phyloP scores from a whole-genome alignment of 768 basidiomycete genomes.

The Strobilomyces dryophilus region DNA sequence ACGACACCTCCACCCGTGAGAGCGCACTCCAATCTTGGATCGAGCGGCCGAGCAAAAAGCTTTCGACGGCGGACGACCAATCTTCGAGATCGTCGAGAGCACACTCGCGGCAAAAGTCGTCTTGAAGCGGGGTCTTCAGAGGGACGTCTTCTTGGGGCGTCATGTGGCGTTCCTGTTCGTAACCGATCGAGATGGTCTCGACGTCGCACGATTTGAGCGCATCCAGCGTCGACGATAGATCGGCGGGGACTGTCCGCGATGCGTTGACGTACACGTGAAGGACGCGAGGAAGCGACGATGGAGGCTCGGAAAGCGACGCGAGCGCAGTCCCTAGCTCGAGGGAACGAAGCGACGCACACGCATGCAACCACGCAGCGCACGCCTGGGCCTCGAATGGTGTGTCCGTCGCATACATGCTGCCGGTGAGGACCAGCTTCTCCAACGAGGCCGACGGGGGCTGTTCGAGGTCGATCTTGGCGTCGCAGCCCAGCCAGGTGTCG shows the following conservation, averaged over 20 bases:
- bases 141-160: not conserved
- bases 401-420: constrained; percentile 27
- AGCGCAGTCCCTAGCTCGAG: constrained; percentile 25
- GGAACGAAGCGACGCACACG: constrained; percentile 19
- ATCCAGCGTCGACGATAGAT: constrained; percentile 20
- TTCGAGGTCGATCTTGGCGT: constrained; percentile 18
- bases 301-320: constrained; percentile 5
- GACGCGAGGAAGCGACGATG: constrained; percentile 6
- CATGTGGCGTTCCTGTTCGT: constrained; percentile 10
- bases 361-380: constrained; percentile 23
- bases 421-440: constrained; percentile 25
- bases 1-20: constrained; percentile 13
- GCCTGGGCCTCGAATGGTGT: constrained; percentile 18
- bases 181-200: constrained; percentile 21
- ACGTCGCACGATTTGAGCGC: constrained; percentile 14
- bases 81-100: constrained; percentile 31
- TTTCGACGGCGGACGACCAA: constrained; percentile 20
- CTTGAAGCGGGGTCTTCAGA: constrained; percentile 5
- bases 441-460: constrained; percentile 1
- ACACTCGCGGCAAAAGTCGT: constrained; percentile 27
- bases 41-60: constrained; percentile 16
- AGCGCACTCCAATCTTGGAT: constrained; percentile 16
- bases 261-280: constrained; percentile 25
- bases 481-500: constrained; percentile 63
- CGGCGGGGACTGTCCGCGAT: constrained; percentile 20